These are phyloP conservation scores for Gilbertella persicaria DNA, from an alignment of 371 early-diverging fungal genomes.

Conservation along the genomic window DNA sequence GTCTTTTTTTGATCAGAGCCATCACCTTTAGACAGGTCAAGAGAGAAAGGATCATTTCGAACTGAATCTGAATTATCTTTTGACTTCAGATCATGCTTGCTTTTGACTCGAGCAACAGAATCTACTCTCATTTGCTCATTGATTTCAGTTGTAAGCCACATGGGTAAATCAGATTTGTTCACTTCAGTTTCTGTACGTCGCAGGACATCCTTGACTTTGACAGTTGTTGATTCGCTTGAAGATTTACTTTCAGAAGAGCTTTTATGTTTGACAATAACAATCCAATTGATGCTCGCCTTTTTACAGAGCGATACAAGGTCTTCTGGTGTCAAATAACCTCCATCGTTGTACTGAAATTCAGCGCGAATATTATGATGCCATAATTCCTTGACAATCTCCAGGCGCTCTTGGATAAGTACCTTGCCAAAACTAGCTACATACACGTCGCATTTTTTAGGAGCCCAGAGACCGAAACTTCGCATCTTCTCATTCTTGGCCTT, in stretches of 20 bases:
- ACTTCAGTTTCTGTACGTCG: constrained; percentile 69
- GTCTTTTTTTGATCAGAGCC: constrained; percentile 34
- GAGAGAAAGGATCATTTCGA: constrained; percentile 34
- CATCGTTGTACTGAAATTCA: constrained; percentile 77
- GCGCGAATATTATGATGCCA: constrained; percentile 76
- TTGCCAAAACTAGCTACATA: constrained; percentile 83
- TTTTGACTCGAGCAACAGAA: constrained; percentile 43
- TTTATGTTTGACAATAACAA: constrained; percentile 73
- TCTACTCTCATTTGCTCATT: constrained; percentile 66
- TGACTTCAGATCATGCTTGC: constrained; percentile 58
- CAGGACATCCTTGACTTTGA: constrained; percentile 77
- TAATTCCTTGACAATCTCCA: constrained; percentile 72
- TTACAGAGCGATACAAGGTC: constrained; percentile 62
- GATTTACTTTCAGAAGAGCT: constrained; percentile 39
- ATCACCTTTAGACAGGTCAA: constrained; percentile 39
- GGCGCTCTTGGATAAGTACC: constrained; percentile 65
- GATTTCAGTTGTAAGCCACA: constrained; percentile 70
- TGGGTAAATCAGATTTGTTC: constrained; percentile 47
- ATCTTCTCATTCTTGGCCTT: constrained; percentile 59
- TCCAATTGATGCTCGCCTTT: constrained; percentile 77
- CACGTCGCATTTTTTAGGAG: constrained; percentile 69
- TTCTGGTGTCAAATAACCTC: constrained; percentile 71
- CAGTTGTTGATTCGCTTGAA: constrained; percentile 39
- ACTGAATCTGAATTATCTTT: constrained; percentile 51
- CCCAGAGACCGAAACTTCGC: constrained; percentile 67